Percentiles rank a stretch among this genome's conserved stretches.
Evolutionary conservation across 768 basidiomycete species (phyloP).

Genomic region (Naganishia randhawae): DNA sequence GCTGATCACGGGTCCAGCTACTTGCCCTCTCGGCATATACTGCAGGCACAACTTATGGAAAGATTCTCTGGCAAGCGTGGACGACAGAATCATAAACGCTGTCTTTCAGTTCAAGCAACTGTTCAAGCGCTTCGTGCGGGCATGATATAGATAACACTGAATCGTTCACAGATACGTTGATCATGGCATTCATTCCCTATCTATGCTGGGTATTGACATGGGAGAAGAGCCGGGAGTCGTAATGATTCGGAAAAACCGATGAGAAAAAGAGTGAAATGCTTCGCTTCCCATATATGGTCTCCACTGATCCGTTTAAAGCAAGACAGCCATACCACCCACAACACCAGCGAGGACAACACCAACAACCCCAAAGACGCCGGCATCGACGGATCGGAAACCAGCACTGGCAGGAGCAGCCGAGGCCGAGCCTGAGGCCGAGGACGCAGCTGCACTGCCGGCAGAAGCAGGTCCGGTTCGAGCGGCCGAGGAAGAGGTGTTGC

Average conservation of each 20-base stretch:
- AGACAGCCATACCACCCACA: slow-evolving; percentile 21
- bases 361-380: slow-evolving; percentile 12
- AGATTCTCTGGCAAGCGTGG: too few species aligned
- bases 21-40: too few species aligned
- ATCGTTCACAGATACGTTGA: neutral
- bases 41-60: too few species aligned
- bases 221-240: neutral
- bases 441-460: slow-evolving; percentile 26
- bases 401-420: slow-evolving; percentile 24
- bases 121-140: too few species aligned
- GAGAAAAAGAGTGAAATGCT: neutral
- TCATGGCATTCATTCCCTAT: slow-evolving; percentile 4
- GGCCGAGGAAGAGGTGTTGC: slow-evolving; percentile 29
- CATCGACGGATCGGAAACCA: slow-evolving; percentile 13
- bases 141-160: too few species aligned
- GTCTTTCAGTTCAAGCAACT: too few species aligned
- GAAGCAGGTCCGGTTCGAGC: slow-evolving; percentile 28
- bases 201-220: slow-evolving; percentile 17
- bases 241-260: neutral
- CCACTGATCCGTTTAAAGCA: slow-evolving; percentile 16
- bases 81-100: too few species aligned
- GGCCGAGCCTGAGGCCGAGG: too few species aligned
- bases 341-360: slow-evolving; percentile 22
- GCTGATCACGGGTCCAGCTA: too few species aligned
- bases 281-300: neutral